Evolutionary conservation across 2,329 filamentous ascomycete species (phyloP), one percentile per base, ranked within the genome.

Genomic region (Pseudonectria buxi): DNA sequence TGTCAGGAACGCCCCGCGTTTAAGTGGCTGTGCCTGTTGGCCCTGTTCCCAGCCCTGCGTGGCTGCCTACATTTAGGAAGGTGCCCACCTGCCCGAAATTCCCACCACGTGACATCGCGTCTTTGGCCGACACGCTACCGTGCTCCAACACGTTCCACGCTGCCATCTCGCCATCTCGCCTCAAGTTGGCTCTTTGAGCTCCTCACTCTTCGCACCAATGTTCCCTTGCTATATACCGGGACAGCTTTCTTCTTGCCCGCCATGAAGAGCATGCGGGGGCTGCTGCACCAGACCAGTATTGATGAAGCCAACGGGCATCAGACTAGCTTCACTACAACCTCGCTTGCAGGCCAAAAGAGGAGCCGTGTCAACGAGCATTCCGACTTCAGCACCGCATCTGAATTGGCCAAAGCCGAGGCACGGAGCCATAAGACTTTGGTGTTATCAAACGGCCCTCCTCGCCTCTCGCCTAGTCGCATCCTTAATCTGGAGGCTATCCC

Each of bases 261-360:
- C 31, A 67, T 67, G 63, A 54, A 61, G 47, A 57, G 55, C 47
- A 64, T 63, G 55, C 58, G 55, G 40, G 61, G 67, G 33, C 45
- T 65, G 29, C 50, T 65, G 30, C 70, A 76, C 55, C 68, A 67
- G 38, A 73, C 69, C 43, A 74, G 70, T 37, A 57, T 76, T 24
- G 63, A 72, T 35, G 64, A 68, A 31, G 68, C 68, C 14, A 54
- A 61, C 26, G 57, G 58, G 30, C 55, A 55, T 18, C 47, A 59
- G 28, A 61, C 63, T 32, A 58, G 58, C 11, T 59, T 60, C 33
- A 62, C 63, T 44, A 49, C 63, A 29, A 55, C 59, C 25, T 55
- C 67, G 10, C 24, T 69, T 33, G 62, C 66, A 34, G 74, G 74
- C 10, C 64, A 64, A 29, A 79, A 78, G 53, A 62, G 74, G 26